Evolutionary conservation across 306 rosid species (phyloP).

Genomic region (Urtica urens): DNA sequence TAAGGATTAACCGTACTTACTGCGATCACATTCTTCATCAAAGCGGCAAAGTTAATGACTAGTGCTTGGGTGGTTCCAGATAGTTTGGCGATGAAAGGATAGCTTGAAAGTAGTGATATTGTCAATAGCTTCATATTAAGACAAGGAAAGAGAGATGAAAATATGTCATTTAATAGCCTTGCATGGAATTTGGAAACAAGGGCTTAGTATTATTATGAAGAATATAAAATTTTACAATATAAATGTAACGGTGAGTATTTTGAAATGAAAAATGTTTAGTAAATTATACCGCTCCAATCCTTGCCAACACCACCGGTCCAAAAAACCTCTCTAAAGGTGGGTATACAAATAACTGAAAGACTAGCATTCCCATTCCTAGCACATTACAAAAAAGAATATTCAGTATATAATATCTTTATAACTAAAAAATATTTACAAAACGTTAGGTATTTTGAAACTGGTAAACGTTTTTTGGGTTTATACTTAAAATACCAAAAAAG

Average conservation of each 20-base stretch:
- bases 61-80: constrained; percentile 32
- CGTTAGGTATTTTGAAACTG: too few relatives aligned
- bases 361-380: constrained; percentile 10
- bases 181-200: too few relatives aligned
- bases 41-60: constrained; percentile 24
- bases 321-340: constrained; percentile 13
- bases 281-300: constrained; percentile 19
- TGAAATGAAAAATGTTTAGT: not conserved
- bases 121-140: constrained; percentile 28
- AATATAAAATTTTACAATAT: not conserved
- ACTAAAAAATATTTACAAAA: too few relatives aligned
- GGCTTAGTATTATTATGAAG: too few relatives aligned
- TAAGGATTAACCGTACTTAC: too few relatives aligned
- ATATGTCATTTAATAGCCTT: too few relatives aligned
- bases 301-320: constrained; percentile 12
- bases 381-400: too few relatives aligned
- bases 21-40: constrained; percentile 30
- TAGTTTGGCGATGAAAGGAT: constrained; percentile 36
- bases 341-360: constrained; percentile 17
- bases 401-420: too few relatives aligned
- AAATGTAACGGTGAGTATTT: too few relatives aligned
- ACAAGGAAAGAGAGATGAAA: not conserved
- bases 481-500: too few relatives aligned
- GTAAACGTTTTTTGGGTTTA: too few relatives aligned
- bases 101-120: constrained; percentile 46